Percentiles rank a stretch among this genome's conserved stretches.
These are phyloP conservation scores for Taphrina deformans DNA, from an alignment of 1,139 yeast genomes.

Conservation along the genomic window DNA sequence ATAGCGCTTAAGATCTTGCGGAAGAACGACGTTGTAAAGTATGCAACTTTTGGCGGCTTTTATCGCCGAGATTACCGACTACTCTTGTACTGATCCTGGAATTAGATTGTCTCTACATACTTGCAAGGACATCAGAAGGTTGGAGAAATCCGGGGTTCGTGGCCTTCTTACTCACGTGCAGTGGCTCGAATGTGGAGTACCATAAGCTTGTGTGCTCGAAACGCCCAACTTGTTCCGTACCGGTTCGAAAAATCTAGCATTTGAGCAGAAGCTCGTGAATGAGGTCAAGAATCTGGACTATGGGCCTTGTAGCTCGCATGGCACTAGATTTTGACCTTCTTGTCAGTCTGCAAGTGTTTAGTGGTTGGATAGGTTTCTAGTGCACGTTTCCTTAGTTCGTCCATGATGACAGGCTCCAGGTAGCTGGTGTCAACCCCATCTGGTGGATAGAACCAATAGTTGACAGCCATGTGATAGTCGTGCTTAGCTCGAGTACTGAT, in stretches of 20 bases:
- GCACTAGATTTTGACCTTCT: conserved; percentile 2
- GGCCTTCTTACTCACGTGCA: neutral
- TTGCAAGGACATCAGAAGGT: too few species aligned
- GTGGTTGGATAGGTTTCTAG: neutral
- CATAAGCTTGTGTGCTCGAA: neutral
- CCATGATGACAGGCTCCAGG: neutral
- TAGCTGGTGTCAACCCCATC: neutral
- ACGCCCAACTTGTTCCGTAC: too few species aligned
- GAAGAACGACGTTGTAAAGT: neutral
- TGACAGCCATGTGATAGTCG: conserved; percentile 33
- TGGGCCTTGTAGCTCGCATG: too few species aligned
- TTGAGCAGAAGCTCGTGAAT: too few species aligned
- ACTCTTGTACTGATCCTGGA: too few species aligned
- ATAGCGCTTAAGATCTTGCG: neutral
- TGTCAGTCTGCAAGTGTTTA: neutral
- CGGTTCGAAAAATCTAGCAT: too few species aligned
- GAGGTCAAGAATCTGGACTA: too few species aligned
- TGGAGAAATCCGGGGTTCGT: neutral
- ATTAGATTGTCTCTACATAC: too few species aligned
- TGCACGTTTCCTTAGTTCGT: conserved; percentile 2
- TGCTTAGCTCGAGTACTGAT: conserved; percentile 16
- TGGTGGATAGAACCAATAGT: conserved; percentile 36
- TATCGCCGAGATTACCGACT: too few species aligned
- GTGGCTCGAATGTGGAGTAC: neutral
- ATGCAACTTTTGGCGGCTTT: too few species aligned